Evolutionary conservation across 495 filamentous ascomycete genomes (phyloP).

Genomic region (Delitschia confertaspora): DNA sequence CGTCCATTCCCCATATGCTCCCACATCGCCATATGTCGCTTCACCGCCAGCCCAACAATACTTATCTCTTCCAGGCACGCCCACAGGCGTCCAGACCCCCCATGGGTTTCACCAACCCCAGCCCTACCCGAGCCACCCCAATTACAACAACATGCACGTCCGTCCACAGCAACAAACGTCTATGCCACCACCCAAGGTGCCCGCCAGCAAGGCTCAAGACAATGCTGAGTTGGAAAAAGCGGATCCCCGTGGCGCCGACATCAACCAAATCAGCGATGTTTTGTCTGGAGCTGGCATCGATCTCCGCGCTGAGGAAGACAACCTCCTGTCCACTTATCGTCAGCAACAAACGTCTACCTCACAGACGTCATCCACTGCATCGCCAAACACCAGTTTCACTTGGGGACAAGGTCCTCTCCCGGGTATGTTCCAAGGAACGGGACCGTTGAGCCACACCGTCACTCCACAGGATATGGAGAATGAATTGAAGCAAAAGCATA

Average conservation of each 20-base stretch:
- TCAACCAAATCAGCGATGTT: slow-evolving; percentile 66
- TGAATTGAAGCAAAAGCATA: slow-evolving; percentile 44
- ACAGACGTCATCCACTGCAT: slow-evolving; percentile 34
- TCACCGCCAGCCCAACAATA: slow-evolving; percentile 23
- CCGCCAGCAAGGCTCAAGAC: slow-evolving; percentile 36
- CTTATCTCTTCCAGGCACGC: slow-evolving; percentile 10
- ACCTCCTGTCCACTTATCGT: slow-evolving; percentile 50
- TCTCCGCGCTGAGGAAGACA: slow-evolving; percentile 71
- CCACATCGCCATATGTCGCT: slow-evolving; percentile 35
- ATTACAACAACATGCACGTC: slow-evolving; percentile 28
- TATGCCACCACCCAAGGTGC: slow-evolving; percentile 78
- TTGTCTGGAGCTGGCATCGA: slow-evolving; percentile 73
- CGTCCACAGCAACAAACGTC: slow-evolving; percentile 42
- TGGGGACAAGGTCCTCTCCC: slow-evolving; percentile 41
- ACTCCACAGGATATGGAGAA: slow-evolving; percentile 40
- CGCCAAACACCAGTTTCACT: slow-evolving; percentile 40
- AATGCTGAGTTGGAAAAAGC: slow-evolving; percentile 43
- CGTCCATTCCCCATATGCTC: slow-evolving; percentile 41
- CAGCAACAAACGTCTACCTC: slow-evolving; percentile 38
- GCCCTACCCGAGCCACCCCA: slow-evolving; percentile 25
- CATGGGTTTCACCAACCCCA: slow-evolving; percentile 30
- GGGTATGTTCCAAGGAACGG: slow-evolving; percentile 48
- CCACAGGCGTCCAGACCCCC: slow-evolving; percentile 27
- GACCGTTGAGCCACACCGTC: slow-evolving; percentile 46
- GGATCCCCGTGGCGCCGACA: slow-evolving; percentile 41